Evolutionary conservation across 306 rosid species (phyloP), one percentile per base, ranked within the genome.

Genomic region (Bauhinia variegata): DNA sequence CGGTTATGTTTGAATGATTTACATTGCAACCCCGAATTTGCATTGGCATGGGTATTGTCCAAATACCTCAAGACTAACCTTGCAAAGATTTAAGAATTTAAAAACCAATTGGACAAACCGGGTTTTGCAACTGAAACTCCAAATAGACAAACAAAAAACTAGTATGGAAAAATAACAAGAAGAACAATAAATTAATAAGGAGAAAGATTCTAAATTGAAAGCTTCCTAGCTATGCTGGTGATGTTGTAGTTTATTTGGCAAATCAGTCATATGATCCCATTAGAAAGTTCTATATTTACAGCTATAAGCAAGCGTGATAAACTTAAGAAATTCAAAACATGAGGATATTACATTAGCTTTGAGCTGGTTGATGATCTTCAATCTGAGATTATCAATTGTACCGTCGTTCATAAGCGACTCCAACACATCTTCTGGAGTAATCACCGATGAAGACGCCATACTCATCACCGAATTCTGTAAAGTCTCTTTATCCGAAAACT

Each of bases 311-410:
- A 32, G 16, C 50, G 17, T 5, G 5, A 9, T 1, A 37, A 38
- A 16, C 9, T 0, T 65, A 0, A 6, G 10, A 34, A 16, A 72
- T 9, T 2, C 28, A 32, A 31, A 14, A 12, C n/a, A n/a, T n/a
- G n/a, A 7, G 31, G 71, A 38, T 56, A 33, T 32, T 78, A 90
- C 99, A 72, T 93, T 93, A 85, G 96, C 95, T 80, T 93, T 93
- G 76, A 93, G 99, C 85, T 88, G 97, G 65, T 88, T 93, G 80
- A 90, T 93, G 88, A 90, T 93, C 97, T 90, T 93, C 83, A 93
- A 80, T 61, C 96, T 68, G 63, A 93, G 97, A 51, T 93, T 61
- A 72, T 93, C 99, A 4, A 93, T 93, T 55, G 96, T 88, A 38
- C 99, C 96, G 63, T 93, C 96, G 72, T 93, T 93, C 98, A 93